Evolutionary conservation across 176 grass and related monocot species (phyloP), one percentile per base, ranked within the genome.

Genomic region (Dendrocalamus sinicus): DNA sequence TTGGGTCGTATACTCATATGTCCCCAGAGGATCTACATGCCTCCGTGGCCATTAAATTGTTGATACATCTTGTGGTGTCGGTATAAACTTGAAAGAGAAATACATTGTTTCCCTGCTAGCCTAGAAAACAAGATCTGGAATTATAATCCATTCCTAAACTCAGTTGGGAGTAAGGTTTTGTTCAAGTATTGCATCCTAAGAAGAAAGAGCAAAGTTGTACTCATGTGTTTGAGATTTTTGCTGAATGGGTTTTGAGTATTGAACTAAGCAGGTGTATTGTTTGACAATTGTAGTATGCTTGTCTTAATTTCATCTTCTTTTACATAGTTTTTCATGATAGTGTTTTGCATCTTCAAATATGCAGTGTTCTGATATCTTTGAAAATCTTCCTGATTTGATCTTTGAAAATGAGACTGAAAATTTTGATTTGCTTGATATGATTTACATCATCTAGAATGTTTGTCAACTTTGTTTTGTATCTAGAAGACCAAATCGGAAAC

Each of bases 81-180:
- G 47, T 76, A 84, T 84, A 67, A 67, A 69, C 32, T 69, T 24
- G 80, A 16, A 82, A 72, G 67, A 60, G 13, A 71, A 72, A 16
- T 59, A 82, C 24, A 72, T 45, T 30, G 37, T 14, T 45, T 59
- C 9, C 5, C n/a, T 45, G 52, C 67, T 72, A 30, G 14, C 9
- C n/a, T 82, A 45, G 51, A 5, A 67, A 69, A 41, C 19, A 63
- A 46, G 17, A 5, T 55, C 58, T 46, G 41, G 35, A n/a, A 16
- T 64, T 43, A 43, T 35, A 35, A 43, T 13, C 22, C 37, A 67
- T 78, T 24, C 54, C 57, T 80, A 32, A 73, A 26, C 15, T 70
- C 22, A 39, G 6, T 77, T 64, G 9, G 41, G 45, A 28, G 58
- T 77, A 47, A 81, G 48, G n/a, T 23, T 78, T 69, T 23, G 26